These are phyloP conservation scores for Globisporangium irregulare DNA, from an alignment of 352 stramenopile species.

Conservation along the genomic window DNA sequence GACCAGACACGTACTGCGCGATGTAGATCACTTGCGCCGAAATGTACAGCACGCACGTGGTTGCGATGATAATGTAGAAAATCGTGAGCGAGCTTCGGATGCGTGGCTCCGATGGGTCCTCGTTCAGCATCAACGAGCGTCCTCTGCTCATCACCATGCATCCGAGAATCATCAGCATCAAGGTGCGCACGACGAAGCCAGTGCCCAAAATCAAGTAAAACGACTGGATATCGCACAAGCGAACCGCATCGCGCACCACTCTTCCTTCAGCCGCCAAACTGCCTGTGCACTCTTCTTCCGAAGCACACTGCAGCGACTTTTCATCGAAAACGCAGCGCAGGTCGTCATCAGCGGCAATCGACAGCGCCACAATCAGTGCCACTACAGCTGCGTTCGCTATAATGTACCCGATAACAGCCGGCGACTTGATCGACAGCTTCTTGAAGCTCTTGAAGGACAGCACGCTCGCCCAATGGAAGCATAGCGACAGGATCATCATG, in stretches of 20 bases:
- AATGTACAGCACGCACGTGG: constrained; percentile 83
- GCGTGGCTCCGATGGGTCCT: constrained; percentile 75
- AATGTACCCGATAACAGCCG: constrained; percentile 70
- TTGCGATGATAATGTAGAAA: constrained; percentile 88
- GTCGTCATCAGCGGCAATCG: constrained; percentile 46
- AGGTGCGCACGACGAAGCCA: constrained; percentile 80
- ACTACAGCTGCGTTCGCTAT: constrained; percentile 62
- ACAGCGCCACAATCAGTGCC: constrained; percentile 63
- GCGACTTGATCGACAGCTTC: constrained; percentile 79
- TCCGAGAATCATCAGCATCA: constrained; percentile 82
- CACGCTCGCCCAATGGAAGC: constrained; percentile 84
- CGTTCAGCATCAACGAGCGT: constrained; percentile 82
- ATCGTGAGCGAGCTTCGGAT: constrained; percentile 86
- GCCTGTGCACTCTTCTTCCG: constrained; percentile 46
- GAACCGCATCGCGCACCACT: constrained; percentile 66
- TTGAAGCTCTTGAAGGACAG: constrained; percentile 87
- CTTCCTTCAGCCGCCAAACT: constrained; percentile 64
- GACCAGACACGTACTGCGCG: constrained; percentile 72
- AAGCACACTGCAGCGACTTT: constrained; percentile 51
- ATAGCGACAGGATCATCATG: constrained; percentile 85
- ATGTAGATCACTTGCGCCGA: constrained; percentile 88
- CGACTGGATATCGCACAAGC: constrained; percentile 70
- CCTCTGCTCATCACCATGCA: constrained; percentile 87
- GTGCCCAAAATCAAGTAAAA: constrained; percentile 78
- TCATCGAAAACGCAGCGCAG: constrained; percentile 74